Evolutionary conservation across 768 basidiomycete genomes (phyloP).

Genomic region (Rhodotorula taiwanensis): DNA sequence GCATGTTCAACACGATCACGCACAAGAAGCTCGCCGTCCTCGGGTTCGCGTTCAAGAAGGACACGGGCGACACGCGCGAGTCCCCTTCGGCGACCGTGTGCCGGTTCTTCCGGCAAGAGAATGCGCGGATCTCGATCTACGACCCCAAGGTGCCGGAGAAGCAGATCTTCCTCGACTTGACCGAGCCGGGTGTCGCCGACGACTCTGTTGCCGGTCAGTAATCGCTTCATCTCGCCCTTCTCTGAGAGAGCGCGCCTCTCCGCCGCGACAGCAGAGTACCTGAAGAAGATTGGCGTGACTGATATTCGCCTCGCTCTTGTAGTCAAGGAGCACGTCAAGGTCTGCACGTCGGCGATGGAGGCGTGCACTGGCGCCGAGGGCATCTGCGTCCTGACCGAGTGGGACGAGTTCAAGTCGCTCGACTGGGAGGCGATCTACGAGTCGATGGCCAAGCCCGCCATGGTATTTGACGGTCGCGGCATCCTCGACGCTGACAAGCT

Average conservation of each 20-base stretch:
- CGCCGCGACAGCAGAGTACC: constrained; percentile 3
- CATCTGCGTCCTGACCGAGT: constrained; percentile 91
- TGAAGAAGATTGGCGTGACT: constrained; percentile 4
- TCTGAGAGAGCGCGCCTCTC: constrained; percentile 20
- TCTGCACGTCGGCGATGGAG: constrained; percentile 68
- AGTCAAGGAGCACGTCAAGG: constrained; percentile 81
- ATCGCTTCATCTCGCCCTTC: not conserved
- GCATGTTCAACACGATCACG: constrained; percentile 96
- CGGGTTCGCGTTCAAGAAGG: constrained; percentile 98
- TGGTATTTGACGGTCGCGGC: constrained; percentile 82
- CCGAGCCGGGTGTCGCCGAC: constrained; percentile 54
- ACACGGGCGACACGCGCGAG: constrained; percentile 98
- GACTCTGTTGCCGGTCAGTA: constrained; percentile 48
- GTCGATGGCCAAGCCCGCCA: constrained; percentile 95
- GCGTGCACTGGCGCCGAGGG: constrained; percentile 86
- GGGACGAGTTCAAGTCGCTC: constrained; percentile 91
- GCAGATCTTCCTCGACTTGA: constrained; percentile 68
- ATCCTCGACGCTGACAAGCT: constrained; percentile 75
- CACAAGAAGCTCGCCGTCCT: constrained; percentile 95
- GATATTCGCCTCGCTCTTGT: constrained; percentile 41
- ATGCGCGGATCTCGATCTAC: constrained; percentile 77
- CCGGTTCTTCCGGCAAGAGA: constrained; percentile 85
- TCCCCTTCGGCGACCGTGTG: constrained; percentile 90
- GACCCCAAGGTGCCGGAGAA: constrained; percentile 75
- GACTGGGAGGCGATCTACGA: constrained; percentile 81